Evolutionary conservation across 2,329 filamentous ascomycete genomes (phyloP).

Genomic region (Xylariaceae sp.): DNA sequence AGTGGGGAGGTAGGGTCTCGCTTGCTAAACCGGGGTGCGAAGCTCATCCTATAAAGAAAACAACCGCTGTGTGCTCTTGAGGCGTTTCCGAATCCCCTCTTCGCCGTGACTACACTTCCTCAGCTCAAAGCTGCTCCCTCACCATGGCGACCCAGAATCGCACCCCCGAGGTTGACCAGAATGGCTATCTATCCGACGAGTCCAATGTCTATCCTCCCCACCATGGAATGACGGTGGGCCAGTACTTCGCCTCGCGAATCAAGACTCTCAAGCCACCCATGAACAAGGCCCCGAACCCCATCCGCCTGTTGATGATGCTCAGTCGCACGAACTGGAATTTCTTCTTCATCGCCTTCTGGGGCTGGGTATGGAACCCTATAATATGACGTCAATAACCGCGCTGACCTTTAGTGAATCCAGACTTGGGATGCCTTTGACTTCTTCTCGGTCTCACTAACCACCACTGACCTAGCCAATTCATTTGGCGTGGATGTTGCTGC

Average conservation of each 20-base stretch:
- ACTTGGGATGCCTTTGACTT: slow-evolving; percentile 65
- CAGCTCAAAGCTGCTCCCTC: neutral
- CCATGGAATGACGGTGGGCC: slow-evolving; percentile 45
- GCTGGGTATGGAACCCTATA: slow-evolving; percentile 44
- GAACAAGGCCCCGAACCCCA: slow-evolving; percentile 50
- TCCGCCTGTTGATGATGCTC: slow-evolving; percentile 46
- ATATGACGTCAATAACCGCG: slow-evolving; percentile 7
- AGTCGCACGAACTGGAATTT: slow-evolving; percentile 51
- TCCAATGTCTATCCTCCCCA: slow-evolving; percentile 37
- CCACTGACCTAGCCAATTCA: slow-evolving; percentile 48
- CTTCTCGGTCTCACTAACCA: slow-evolving; percentile 59
- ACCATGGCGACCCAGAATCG: slow-evolving; percentile 11
- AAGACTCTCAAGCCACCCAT: slow-evolving; percentile 55
- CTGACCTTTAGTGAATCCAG: slow-evolving; percentile 32
- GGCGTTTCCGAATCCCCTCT: neutral
- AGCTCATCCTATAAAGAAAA: too few species aligned
- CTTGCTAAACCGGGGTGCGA: too few species aligned
- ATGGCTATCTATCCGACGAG: slow-evolving; percentile 10
- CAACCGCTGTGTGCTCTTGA: too few species aligned
- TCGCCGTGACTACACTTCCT: too few species aligned
- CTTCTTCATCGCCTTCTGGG: slow-evolving; percentile 51
- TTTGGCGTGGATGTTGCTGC: slow-evolving; percentile 54
- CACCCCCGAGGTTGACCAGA: neutral
- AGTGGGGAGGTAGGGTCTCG: too few species aligned
- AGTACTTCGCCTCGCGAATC: slow-evolving; percentile 51